Base-by-base conservation (phyloP, 2,329 filamentous ascomycete species). In the Cladosporium sp. region DNA sequence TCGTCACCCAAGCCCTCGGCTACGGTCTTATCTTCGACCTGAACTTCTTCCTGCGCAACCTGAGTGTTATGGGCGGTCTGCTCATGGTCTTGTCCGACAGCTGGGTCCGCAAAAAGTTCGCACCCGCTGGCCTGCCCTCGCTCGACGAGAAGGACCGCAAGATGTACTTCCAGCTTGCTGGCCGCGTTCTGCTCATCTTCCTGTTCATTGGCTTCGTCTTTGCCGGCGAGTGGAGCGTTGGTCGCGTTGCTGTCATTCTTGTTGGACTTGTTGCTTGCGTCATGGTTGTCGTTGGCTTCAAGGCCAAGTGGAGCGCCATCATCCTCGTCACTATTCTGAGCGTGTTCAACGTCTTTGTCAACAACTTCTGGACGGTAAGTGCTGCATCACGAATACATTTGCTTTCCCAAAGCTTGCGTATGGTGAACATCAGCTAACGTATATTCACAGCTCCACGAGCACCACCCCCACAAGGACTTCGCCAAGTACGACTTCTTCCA, bases 401-500 rank as follows among this genome's bases (percentile, higher is more conserved):
- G 5, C 17, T 8, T 69, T 74, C 63, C 59, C 36, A 38, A 19
- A 45, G 74, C 25, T 6, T 6, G 6, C 3, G 6, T 25, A 25
- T 6, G 25, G 25, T 3, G 25, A 67, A 62, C 11, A 11, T 38
- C 7, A 22, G 28, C 55, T 50, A 49, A 67, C 63, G 36, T 66
- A 19, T 25, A 15, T 28, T 52, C 8, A 49, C 66, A 96, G 89
- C 90, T 99, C 66, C 93, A 97, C 80, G 89, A 93, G 67, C 90
- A 96, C 80, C 94, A 99, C 81, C 94, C 94, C 51, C 93, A 97
- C 84, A 97, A 97, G 85, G 94, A 99, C 78, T 99, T 99, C 74
- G 94, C 94, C 82, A 99, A 99, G 81, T 99, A 99, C 84, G 94
- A 99, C 76, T 99, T 99, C 83, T 99, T 99, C 87, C 94, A 99